A percentile compares a stretch with the other conserved stretches of the same genome.
phyloP scores from a whole-genome alignment of 2,329 filamentous ascomycete genomes.

The Ophiocordyceps unilateralis region DNA sequence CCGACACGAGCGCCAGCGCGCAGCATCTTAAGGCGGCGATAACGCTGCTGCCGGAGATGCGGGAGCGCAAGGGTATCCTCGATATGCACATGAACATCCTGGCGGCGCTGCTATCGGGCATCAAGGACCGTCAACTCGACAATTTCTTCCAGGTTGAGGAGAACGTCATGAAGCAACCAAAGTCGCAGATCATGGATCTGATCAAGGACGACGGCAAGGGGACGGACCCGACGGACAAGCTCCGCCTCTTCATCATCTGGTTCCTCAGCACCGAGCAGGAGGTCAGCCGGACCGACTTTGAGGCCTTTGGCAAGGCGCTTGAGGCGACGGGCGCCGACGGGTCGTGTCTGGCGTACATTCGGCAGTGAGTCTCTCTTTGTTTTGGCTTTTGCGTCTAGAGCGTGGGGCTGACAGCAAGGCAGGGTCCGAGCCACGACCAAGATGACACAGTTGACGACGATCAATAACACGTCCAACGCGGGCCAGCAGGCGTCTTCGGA shows the following conservation, averaged over 20 bases:
- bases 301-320: slow-evolving; percentile 72
- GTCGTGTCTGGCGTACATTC: slow-evolving; percentile 67
- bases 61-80: slow-evolving; percentile 79
- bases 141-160: slow-evolving; percentile 95
- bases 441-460: slow-evolving; percentile 94
- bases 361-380: slow-evolving; percentile 44
- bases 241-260: slow-evolving; percentile 94
- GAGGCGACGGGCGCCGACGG: slow-evolving; percentile 59
- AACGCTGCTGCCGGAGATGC: slow-evolving; percentile 75
- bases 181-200: slow-evolving; percentile 72
- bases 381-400: background rate
- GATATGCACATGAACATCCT: slow-evolving; percentile 99
- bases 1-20: slow-evolving; percentile 74
- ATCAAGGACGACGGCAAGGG: slow-evolving; percentile 72
- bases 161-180: slow-evolving; percentile 78
- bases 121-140: slow-evolving; percentile 88
- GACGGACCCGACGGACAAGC: slow-evolving; percentile 69
- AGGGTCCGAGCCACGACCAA: slow-evolving; percentile 85
- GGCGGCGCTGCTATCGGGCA: slow-evolving; percentile 56
- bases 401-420: slow-evolving; percentile 7
- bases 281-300: slow-evolving; percentile 64
- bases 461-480: slow-evolving; percentile 48
- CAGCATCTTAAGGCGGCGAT: slow-evolving; percentile 94
- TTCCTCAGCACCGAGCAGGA: slow-evolving; percentile 87
- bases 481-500: slow-evolving; percentile 49